phyloP scores from a whole-genome alignment of 352 stramenopile genomes.

The Phytophthora cryptogea region DNA sequence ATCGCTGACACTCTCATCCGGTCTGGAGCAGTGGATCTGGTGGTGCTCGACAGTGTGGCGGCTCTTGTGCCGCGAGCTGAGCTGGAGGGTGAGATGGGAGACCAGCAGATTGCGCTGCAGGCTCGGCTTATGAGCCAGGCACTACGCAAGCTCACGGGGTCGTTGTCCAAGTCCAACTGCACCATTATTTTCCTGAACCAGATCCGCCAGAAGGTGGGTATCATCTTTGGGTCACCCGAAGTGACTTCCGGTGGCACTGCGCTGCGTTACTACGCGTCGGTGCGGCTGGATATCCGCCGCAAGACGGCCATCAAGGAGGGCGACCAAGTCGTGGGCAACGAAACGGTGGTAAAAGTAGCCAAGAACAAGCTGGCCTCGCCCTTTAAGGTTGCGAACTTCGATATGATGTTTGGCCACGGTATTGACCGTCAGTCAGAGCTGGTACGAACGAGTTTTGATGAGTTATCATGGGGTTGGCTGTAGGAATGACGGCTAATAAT shows the following conservation, averaged over 20 bases:
- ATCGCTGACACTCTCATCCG: conserved; percentile 98
- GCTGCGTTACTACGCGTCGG: conserved; percentile 86
- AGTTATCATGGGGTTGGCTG: not conserved
- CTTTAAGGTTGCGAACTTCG: conserved; percentile 95
- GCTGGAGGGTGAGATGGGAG: conserved; percentile 93
- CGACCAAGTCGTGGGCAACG: conserved; percentile 94
- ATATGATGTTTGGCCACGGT: conserved; percentile 97
- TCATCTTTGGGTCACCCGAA: conserved; percentile 98
- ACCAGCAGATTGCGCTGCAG: conserved; percentile 98
- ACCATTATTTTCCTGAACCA: conserved; percentile 99
- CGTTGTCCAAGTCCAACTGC: conserved; percentile 94
- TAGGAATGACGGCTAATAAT: conserved; percentile 1
- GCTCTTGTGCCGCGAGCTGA: conserved; percentile 97
- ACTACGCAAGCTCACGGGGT: conserved; percentile 97
- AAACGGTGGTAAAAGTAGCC: conserved; percentile 97
- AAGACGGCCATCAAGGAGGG: conserved; percentile 93
- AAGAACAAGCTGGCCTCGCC: conserved; percentile 99
- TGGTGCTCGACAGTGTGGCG: conserved; percentile 98
- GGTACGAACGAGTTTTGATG: conserved; percentile 27
- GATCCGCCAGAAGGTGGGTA: conserved; percentile 96
- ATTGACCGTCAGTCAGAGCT: conserved; percentile 92
- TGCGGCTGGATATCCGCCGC: conserved; percentile 96
- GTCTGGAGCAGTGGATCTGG: conserved; percentile 95
- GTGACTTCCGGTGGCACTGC: conserved; percentile 94
- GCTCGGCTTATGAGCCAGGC: conserved; percentile 97